A percentile compares a stretch with the other conserved stretches of the same genome.
These are phyloP conservation scores for Ascoidea rubescens DNA, from an alignment of 805 yeast genomes.

Conservation along the genomic window DNA sequence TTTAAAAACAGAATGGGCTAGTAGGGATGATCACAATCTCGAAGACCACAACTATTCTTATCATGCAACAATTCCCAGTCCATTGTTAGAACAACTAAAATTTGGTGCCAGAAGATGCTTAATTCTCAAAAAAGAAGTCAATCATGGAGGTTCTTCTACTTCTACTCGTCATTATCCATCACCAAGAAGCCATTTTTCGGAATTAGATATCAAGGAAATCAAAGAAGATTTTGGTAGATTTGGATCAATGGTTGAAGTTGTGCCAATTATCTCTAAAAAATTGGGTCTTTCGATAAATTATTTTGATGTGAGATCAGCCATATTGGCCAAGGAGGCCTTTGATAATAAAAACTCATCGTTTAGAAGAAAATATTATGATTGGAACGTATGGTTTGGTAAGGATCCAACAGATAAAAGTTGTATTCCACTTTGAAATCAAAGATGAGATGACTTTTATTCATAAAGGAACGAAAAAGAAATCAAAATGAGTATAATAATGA, in stretches of 20 bases:
- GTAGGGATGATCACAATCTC: background rate
- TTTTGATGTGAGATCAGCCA: constrained; percentile 43
- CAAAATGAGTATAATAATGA: too few species aligned
- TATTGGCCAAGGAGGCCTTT: constrained; percentile 38
- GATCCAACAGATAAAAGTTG: constrained; percentile 54
- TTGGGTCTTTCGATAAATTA: constrained; percentile 48
- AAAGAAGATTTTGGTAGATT: constrained; percentile 35
- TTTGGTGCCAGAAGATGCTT: constrained; percentile 39
- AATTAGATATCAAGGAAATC: constrained; percentile 30
- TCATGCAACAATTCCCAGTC: background rate
- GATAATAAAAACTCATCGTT: constrained; percentile 21
- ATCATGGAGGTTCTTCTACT: constrained; percentile 12
- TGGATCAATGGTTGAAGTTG: constrained; percentile 48
- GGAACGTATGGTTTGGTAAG: constrained; percentile 55
- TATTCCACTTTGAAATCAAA: constrained; percentile 5
- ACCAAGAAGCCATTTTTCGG: constrained; percentile 27
- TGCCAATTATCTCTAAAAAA: constrained; percentile 55
- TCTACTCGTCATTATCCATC: constrained; percentile 23
- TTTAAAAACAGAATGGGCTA: constrained; percentile 15
- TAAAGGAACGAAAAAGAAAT: too few species aligned
- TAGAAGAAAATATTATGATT: constrained; percentile 33
- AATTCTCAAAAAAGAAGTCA: constrained; percentile 25
- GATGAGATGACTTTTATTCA: too few species aligned
- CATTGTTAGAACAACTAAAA: background rate
- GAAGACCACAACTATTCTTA: background rate